A percentile compares a stretch with the other conserved stretches of the same genome.
Conservation (phyloP, 805 yeast species). For the Saitoella complicata region DNA sequence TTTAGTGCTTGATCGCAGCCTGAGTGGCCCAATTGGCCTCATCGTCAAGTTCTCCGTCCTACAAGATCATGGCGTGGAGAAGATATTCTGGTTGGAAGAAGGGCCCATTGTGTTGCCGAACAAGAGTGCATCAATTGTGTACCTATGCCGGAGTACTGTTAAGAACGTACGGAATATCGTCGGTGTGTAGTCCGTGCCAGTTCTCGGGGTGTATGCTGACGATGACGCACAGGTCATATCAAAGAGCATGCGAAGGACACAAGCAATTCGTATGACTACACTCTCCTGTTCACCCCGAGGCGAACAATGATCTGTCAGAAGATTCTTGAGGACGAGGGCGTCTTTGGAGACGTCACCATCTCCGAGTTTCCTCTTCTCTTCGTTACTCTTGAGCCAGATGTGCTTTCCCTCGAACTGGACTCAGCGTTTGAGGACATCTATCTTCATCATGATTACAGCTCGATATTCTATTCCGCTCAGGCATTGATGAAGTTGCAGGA, state of each 20-base stretch:
- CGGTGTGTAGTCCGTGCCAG: conserved; percentile 1
- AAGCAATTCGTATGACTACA: conserved; percentile 13
- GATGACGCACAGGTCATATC: conserved; percentile 8
- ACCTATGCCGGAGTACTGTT: conserved; percentile 15
- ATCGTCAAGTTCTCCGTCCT: conserved; percentile 40
- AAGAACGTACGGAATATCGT: conserved; percentile 9
- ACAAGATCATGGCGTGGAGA: conserved; percentile 34
- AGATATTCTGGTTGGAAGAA: conserved; percentile 30
- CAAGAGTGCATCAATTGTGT: conserved; percentile 13
- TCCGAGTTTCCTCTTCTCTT: conserved; percentile 30
- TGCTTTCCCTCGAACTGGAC: conserved; percentile 28
- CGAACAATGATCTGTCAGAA: conserved; percentile 15
- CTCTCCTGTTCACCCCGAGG: conserved; percentile 17
- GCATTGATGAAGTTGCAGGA: conserved; percentile 32
- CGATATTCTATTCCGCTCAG: conserved; percentile 33
- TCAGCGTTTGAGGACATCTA: conserved; percentile 22
- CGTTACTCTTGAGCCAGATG: conserved; percentile 26
- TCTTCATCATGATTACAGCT: conserved; percentile 17
- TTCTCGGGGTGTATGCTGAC: neutral
- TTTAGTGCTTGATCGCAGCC: conserved; percentile 29
- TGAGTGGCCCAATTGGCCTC: conserved; percentile 35
- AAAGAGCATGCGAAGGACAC: conserved; percentile 11
- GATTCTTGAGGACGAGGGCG: conserved; percentile 22
- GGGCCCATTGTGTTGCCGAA: conserved; percentile 9
- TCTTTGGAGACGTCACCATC: conserved; percentile 28